Evolutionary conservation across 1,284 basidiomycete genomes (phyloP).

Genomic region (Lentinus polychrous): DNA sequence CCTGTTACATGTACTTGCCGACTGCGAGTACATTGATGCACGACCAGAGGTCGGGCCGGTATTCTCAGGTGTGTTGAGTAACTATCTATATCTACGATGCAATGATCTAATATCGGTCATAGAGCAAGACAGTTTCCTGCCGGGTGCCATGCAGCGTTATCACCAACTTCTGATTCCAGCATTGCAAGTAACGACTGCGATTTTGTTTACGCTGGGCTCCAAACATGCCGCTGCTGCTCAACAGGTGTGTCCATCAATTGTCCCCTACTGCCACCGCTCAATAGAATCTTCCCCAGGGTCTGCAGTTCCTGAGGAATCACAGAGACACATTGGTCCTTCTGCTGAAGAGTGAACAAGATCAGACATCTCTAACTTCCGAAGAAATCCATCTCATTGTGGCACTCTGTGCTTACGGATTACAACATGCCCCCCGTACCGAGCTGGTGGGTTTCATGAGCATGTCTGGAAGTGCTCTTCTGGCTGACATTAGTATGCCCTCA

Average conservation of each 20-base stretch:
- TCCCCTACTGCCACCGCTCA: neutral
- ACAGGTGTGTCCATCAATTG: slow-evolving; percentile 39
- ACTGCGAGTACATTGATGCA: slow-evolving; percentile 84
- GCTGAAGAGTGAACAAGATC: slow-evolving; percentile 64
- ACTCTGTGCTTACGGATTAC: slow-evolving; percentile 59
- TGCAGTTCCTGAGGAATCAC: slow-evolving; percentile 74
- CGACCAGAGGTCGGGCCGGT: slow-evolving; percentile 77
- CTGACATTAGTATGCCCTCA: neutral
- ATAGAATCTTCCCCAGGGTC: slow-evolving; percentile 36
- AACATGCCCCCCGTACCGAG: slow-evolving; percentile 69
- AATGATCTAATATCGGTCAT: neutral
- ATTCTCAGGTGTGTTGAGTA: slow-evolving; percentile 60
- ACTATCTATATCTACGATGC: neutral
- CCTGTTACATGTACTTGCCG: slow-evolving; percentile 71
- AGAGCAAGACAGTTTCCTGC: slow-evolving; percentile 22
- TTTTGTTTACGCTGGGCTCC: slow-evolving; percentile 62
- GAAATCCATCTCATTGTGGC: slow-evolving; percentile 74
- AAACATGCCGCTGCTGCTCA: slow-evolving; percentile 59
- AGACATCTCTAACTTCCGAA: slow-evolving; percentile 61
- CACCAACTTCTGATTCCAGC: slow-evolving; percentile 85
- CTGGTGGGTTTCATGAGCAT: slow-evolving; percentile 43
- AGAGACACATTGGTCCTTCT: slow-evolving; percentile 75
- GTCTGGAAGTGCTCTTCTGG: neutral
- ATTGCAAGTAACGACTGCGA: slow-evolving; percentile 69
- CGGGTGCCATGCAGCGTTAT: slow-evolving; percentile 82